Conservation (phyloP, 371 early-diverging fungal genomes). For the Fennellomyces sp. region DNA sequence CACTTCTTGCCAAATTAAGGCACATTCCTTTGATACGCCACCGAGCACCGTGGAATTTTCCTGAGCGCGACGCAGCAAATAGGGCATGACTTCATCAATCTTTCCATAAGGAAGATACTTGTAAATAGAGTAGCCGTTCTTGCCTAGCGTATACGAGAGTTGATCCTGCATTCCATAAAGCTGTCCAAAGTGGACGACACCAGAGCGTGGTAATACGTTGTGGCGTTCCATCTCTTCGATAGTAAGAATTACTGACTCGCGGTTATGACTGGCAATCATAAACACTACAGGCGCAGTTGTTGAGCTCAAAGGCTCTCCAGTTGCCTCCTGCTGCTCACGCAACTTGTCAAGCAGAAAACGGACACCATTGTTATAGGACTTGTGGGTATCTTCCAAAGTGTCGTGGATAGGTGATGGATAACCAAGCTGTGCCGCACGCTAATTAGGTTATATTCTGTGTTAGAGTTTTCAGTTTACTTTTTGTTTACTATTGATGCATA, state of each 20-base stretch:
- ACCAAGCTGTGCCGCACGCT: slow-evolving; percentile 69
- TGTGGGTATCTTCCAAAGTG: slow-evolving; percentile 83
- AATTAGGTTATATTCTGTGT: too few relatives aligned
- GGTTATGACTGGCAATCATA: slow-evolving; percentile 94
- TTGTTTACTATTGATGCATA: slow-evolving; percentile 10
- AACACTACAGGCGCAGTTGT: slow-evolving; percentile 63
- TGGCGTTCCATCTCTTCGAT: slow-evolving; percentile 68
- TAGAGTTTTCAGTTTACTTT: neutral
- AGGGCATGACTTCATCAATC: slow-evolving; percentile 89
- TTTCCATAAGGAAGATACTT: slow-evolving; percentile 94
- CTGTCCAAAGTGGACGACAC: slow-evolving; percentile 92
- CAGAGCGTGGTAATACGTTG: slow-evolving; percentile 55
- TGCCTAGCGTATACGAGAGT: slow-evolving; percentile 76
- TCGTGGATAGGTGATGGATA: slow-evolving; percentile 85
- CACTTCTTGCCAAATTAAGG: slow-evolving; percentile 58
- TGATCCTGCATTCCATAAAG: slow-evolving; percentile 90
- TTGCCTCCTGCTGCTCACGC: slow-evolving; percentile 27
- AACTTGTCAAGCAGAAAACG: slow-evolving; percentile 69
- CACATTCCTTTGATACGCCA: slow-evolving; percentile 50
- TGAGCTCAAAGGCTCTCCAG: slow-evolving; percentile 29
- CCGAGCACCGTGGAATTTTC: slow-evolving; percentile 87
- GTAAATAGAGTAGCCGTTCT: slow-evolving; percentile 78
- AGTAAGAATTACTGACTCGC: slow-evolving; percentile 73
- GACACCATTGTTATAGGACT: slow-evolving; percentile 81
- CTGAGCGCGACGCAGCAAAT: slow-evolving; percentile 92